These are phyloP conservation scores for Coriaria nepalensis DNA, from an alignment of 306 rosid genomes.

Conservation along the genomic window DNA sequence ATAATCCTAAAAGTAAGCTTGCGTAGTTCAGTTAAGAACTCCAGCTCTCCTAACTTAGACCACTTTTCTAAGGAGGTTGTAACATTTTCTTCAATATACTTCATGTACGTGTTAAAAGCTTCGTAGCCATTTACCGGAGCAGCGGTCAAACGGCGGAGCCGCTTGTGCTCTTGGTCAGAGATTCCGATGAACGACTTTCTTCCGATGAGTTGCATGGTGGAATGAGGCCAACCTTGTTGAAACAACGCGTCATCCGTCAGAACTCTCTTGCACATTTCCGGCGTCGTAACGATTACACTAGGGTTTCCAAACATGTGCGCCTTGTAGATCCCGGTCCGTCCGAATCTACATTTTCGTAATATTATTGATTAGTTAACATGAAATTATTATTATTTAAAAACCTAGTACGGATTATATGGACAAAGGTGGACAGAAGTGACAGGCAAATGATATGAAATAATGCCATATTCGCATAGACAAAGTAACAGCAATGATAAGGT, in stretches of 20 bases:
- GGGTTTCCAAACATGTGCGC: constrained; percentile 74
- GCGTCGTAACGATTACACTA: constrained; percentile 55
- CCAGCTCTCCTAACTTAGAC: constrained; percentile 49
- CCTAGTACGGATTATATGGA: too few species aligned
- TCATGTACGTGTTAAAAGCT: constrained; percentile 46
- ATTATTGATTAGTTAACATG: too few species aligned
- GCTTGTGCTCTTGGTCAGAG: constrained; percentile 61
- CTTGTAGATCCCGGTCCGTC: constrained; percentile 62
- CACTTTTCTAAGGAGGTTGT: constrained; percentile 52
- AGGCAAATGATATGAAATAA: too few species aligned
- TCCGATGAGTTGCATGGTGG: constrained; percentile 64
- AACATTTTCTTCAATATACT: constrained; percentile 46
- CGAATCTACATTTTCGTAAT: constrained; percentile 38
- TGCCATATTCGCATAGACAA: too few species aligned
- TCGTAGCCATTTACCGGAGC: constrained; percentile 78
- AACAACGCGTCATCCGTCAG: constrained; percentile 68
- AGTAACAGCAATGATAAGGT: too few species aligned
- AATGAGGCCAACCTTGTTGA: constrained; percentile 64
- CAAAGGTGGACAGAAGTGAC: too few species aligned
- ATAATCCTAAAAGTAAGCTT: constrained; percentile 70
- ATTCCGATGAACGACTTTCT: constrained; percentile 58
- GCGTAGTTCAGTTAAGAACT: constrained; percentile 51
- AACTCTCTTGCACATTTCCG: constrained; percentile 59
- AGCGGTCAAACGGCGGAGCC: constrained; percentile 65
- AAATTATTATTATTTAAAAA: neutral